Base-by-base conservation (phyloP, 179 eudicot species). In the Beta corolliflora region DNA sequence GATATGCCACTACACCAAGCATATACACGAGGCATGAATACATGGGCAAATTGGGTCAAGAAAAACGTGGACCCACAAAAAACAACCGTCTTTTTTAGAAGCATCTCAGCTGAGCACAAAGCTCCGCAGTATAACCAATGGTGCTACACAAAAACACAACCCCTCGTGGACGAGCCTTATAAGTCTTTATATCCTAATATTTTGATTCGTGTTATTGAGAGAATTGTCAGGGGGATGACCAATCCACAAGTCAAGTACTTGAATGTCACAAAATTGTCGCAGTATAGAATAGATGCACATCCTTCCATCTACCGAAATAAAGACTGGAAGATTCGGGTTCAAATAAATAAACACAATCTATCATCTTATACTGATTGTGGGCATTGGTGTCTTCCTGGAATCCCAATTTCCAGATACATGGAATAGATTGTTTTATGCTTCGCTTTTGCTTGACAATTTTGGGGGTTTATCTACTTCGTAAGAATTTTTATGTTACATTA, bases 381-480 rank as follows among this genome's bases (percentile, higher is more conserved):
- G 13, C 90, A 88, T 64, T 88, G 90, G 90, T 88, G 90, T 58
- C 84, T 88, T 12, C 90, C 90, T 5, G 88, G 90, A 3, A n/a
- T 88, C 16, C n/a, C n/a, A n/a, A n/a, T n/a, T n/a, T n/a, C 88
- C 90, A 0, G 90, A 88, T 77, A 86, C 88, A 15, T 88, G 90
- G 90, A 88, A 86, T 74, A 64, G 85, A 77, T 61, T 90, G 10
- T 72, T 88, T 12, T 88, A 87, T 69, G 80, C 84, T 63, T 85
- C 84, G 66, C 65, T 89, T 71, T 77, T 82, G 52, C 76, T 70
- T 53, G 84, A 75, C 70, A 36, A 50, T 71, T 76, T 45, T n/a
- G 16, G 16, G 41, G 5, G 11, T 64, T 9, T 9, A 9, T 25
- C 68, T 23, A 64, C 4, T 8, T 23, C 41, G 1, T 25, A 64